Base-by-base conservation (phyloP, 2,329 filamentous ascomycete species). In the Stagonosporopsis chrysanthemi region DNA sequence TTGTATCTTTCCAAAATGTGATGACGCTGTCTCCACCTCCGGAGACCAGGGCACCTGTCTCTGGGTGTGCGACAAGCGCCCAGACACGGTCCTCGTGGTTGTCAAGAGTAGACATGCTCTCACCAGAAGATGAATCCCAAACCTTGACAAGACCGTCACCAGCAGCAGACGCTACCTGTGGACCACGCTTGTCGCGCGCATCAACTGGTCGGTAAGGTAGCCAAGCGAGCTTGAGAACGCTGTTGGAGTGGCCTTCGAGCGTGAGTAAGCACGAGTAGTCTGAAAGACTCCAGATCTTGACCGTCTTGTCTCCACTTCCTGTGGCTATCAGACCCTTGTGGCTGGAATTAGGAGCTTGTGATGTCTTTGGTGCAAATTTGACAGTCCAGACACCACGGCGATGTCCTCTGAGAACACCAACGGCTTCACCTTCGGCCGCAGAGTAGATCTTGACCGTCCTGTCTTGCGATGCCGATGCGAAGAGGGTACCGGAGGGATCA, bases 371-470 rank as follows among this genome's bases (percentile, higher is more conserved):
- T 6, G 92, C 90, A 74, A 99, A 99, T 52, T 89, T 88, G 39
- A 97, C 91, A 2, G 92, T 92, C 95, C 95, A 99, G 11, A 99
- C 94, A 75, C 96, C 95, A 74, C 95, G 87, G 72, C 91, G 91
- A 76, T 99, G 96, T 1, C 96, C 96, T 52, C 91, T 87, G 17
- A 99, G 84, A 29, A 99, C 92, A 63, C 95, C 96, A 62, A 95
- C 87, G 0, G 93, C 90, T 68, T 97, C 92, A 19, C 96, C 93
- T 73, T 95, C 91, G 64, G 93, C 89, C 6, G 89, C 84, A 7
- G 93, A 95, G 90, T 94, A 99, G 57, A 99, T 95, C 79, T 98
- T 99, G 65, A 98, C 92, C 0, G 92, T 96, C 65, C 92, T 91
- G 75, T 99, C 95, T 78, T 99, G 95, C 5, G 94, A 98, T 28